phyloP scores from a whole-genome alignment of 352 stramenopile species.

The Blastocystis sp. region DNA sequence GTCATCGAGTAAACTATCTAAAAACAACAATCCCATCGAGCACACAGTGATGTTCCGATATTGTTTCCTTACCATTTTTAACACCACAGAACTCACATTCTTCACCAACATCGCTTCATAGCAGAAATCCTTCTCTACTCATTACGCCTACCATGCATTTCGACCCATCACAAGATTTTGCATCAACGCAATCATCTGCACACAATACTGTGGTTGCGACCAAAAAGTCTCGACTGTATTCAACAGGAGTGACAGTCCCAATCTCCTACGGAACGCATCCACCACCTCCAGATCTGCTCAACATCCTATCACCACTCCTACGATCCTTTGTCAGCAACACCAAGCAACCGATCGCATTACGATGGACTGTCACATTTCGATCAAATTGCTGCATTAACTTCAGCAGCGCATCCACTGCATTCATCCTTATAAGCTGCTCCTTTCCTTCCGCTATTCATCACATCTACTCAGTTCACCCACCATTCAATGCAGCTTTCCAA shows the following conservation, averaged over 20 bases:
- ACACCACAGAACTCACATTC: background rate
- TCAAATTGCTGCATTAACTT: slow-evolving; percentile 24
- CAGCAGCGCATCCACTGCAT: background rate
- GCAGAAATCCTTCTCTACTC: slow-evolving; percentile 1
- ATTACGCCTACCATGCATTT: background rate
- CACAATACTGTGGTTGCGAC: background rate
- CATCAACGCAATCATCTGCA: background rate
- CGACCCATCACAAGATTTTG: background rate
- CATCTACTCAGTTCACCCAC: background rate
- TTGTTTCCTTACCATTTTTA: background rate
- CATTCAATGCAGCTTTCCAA: background rate
- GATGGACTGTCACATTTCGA: background rate
- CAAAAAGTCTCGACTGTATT: background rate
- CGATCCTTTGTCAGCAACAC: background rate
- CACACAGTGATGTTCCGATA: background rate
- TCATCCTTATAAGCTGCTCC: background rate
- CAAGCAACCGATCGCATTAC: background rate
- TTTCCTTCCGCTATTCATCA: background rate
- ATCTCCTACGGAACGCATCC: background rate
- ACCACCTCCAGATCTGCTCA: background rate
- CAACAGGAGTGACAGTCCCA: slow-evolving; percentile 20
- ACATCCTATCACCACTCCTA: no score
- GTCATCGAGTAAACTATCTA: background rate
- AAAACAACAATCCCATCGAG: background rate
- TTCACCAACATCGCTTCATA: background rate